These are phyloP conservation scores for Cyberlindnera petersonii DNA, from an alignment of 805 yeast species.

Conservation along the genomic window DNA sequence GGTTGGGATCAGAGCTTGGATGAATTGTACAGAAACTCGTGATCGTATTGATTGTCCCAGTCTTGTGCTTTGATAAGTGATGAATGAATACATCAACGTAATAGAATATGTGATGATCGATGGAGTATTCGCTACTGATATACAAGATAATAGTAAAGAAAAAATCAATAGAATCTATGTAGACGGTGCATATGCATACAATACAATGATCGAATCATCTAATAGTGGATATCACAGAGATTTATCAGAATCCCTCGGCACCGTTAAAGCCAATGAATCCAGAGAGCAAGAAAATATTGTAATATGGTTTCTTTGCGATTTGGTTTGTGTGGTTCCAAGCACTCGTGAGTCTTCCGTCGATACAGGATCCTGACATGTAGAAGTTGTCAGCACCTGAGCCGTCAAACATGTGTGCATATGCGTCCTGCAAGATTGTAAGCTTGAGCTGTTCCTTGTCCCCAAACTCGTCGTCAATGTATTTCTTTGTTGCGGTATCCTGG, in stretches of 20 bases:
- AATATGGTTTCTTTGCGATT: conserved; percentile 63
- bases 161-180: too few species aligned
- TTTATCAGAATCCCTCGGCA: conserved; percentile 49
- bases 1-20: conserved; percentile 3
- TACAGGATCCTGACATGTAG: conserved; percentile 80
- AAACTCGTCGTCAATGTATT: conserved; percentile 56
- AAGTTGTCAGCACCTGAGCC: conserved; percentile 84
- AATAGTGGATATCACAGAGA: background rate
- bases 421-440: conserved; percentile 38
- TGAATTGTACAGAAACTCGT: conserved; percentile 1
- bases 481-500: conserved; percentile 43
- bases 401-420: conserved; percentile 50
- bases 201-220: background rate
- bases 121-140: too few species aligned
- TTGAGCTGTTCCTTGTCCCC: conserved; percentile 52
- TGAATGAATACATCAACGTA: too few species aligned
- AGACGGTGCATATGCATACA: too few species aligned
- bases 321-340: conserved; percentile 83
- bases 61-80: too few species aligned
- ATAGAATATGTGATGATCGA: too few species aligned
- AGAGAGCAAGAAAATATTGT: conserved; percentile 53
- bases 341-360: conserved; percentile 75
- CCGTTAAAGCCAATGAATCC: conserved; percentile 80
- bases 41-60: too few species aligned
- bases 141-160: too few species aligned